Conservation (phyloP, 495 filamentous ascomycete species). For the Chaetomium tenue region DNA sequence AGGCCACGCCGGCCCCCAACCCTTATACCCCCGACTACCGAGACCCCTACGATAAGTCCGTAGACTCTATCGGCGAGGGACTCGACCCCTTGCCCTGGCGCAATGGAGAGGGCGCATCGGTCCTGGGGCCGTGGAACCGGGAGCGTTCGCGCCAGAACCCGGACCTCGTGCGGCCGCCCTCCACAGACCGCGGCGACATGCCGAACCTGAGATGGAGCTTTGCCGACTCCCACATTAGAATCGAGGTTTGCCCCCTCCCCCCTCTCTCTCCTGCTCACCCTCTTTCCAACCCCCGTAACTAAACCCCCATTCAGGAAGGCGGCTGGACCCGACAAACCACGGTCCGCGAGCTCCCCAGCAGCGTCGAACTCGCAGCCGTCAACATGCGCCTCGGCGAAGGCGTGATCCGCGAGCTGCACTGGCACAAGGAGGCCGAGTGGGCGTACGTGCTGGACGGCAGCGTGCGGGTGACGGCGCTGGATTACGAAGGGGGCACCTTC, state of each 20-base stretch:
- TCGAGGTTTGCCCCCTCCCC: constrained; percentile 48
- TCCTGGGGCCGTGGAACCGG: constrained; percentile 64
- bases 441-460: constrained; percentile 61
- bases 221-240: constrained; percentile 63
- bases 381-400: constrained; percentile 67
- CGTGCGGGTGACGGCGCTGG: constrained; percentile 62
- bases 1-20: constrained; percentile 26
- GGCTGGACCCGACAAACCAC: constrained; percentile 70
- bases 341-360: constrained; percentile 57
- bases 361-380: constrained; percentile 61
- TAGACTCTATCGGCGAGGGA: constrained; percentile 57
- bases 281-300: neutral
- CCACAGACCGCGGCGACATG: constrained; percentile 62
- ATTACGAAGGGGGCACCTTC: constrained; percentile 66
- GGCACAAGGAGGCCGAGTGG: constrained; percentile 73
- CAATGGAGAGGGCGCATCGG: constrained; percentile 60
- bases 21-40: constrained; percentile 47
- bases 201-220: constrained; percentile 67
- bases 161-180: constrained; percentile 62
- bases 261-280: no score
- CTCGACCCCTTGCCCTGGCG: constrained; percentile 63
- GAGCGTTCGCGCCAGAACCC: constrained; percentile 62
- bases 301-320: constrained; percentile 49
- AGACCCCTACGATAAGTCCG: constrained; percentile 47
- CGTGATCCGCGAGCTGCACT: constrained; percentile 71